Conservation (phyloP, 2,329 filamentous ascomycete species). For the Phialemoniopsis sp. region DNA sequence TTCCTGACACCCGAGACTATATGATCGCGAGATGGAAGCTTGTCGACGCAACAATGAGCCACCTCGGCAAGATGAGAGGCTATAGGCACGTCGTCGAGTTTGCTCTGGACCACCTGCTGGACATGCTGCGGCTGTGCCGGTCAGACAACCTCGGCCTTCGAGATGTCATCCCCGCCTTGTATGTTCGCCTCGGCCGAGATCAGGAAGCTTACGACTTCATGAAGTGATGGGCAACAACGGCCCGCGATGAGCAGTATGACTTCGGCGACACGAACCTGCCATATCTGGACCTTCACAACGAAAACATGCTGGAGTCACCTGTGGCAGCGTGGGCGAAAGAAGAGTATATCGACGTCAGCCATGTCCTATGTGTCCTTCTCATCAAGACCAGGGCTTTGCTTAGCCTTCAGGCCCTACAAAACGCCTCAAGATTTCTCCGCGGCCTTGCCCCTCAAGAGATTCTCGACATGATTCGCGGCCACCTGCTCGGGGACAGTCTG, state of each 20-base stretch:
- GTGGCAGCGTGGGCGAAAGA: no score
- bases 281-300: constrained; percentile 26
- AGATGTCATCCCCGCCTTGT: constrained; percentile 30
- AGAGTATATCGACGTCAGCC: no score
- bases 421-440: no score
- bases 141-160: constrained; percentile 40
- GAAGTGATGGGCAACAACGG: constrained; percentile 23
- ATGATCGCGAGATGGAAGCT: constrained; percentile 31
- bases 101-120: constrained; percentile 31
- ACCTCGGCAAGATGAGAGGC: no score
- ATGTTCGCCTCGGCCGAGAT: constrained; percentile 41
- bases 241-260: constrained; percentile 21
- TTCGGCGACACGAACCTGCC: constrained; percentile 24
- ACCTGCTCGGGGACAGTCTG: no score
- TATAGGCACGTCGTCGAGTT: constrained; percentile 31
- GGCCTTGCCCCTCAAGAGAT: no score
- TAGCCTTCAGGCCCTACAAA: no score
- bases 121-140: constrained; percentile 38
- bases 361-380: no score
- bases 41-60: no score
- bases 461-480: no score
- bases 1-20: constrained; percentile 19
- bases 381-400: no score
- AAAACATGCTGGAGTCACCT: constrained; percentile 36
- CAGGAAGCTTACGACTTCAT: constrained; percentile 45